Conservation (phyloP, 2,329 filamentous ascomycete species). For the Fusarium torreyae region DNA sequence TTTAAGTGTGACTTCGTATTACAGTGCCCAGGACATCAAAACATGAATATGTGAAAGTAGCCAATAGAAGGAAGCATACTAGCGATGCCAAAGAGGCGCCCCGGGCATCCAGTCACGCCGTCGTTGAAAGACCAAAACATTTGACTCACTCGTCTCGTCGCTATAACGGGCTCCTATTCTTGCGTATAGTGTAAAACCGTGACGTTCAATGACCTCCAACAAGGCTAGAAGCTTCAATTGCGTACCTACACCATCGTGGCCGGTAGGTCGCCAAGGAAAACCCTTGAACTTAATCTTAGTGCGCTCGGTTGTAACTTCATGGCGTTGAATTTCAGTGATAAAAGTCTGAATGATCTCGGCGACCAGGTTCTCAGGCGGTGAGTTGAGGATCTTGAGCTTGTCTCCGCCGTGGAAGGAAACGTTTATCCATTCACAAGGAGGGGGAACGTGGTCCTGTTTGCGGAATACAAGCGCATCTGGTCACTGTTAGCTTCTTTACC, state of each 20-base stretch:
- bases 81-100: neutral
- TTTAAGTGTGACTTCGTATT: too few relatives aligned
- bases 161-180: neutral
- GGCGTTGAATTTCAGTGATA: slow-evolving; percentile 6
- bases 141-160: slow-evolving; percentile 7
- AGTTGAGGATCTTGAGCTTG: slow-evolving; percentile 35
- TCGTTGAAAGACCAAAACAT: slow-evolving; percentile 32
- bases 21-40: too few relatives aligned
- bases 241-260: neutral
- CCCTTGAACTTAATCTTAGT: slow-evolving; percentile 33
- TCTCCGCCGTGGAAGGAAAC: slow-evolving; percentile 30
- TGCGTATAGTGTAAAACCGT: slow-evolving; percentile 17
- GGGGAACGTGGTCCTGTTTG: neutral
- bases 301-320: slow-evolving; percentile 4
- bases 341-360: slow-evolving; percentile 11
- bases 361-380: slow-evolving; percentile 8
- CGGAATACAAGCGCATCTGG: slow-evolving; percentile 28
- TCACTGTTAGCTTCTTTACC: neutral
- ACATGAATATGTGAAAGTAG: too few relatives aligned
- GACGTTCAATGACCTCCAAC: slow-evolving; percentile 19
- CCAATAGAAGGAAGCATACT: too few relatives aligned
- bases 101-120: neutral
- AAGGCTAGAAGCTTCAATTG: slow-evolving; percentile 26
- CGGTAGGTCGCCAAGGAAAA: neutral
- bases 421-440: slow-evolving; percentile 16